phyloP scores from a whole-genome alignment of 371 early-diverging fungal genomes.

The Aphelidium insulamus region DNA sequence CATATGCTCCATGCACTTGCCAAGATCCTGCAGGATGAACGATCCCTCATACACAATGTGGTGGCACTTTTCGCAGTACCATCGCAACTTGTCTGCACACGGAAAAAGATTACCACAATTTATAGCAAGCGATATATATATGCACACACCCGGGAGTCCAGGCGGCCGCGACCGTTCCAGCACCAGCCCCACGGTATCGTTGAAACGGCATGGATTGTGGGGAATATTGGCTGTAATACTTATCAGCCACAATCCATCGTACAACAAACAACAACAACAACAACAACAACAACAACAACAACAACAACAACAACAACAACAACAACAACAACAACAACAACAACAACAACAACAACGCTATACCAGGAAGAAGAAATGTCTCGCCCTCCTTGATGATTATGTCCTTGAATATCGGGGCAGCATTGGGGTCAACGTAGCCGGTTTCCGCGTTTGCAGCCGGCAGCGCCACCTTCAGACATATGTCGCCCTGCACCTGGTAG shows the following conservation, averaged over 20 bases:
- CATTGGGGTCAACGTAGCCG: slow-evolving; percentile 35
- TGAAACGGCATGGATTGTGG: slow-evolving; percentile 81
- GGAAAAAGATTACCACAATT: slow-evolving; percentile 4
- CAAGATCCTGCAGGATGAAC: slow-evolving; percentile 73
- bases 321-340: background rate
- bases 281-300: background rate
- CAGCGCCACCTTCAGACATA: slow-evolving; percentile 58
- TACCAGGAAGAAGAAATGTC: slow-evolving; percentile 83
- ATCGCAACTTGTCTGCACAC: slow-evolving; percentile 45
- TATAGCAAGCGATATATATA: slow-evolving; percentile 1
- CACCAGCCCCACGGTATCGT: slow-evolving; percentile 79
- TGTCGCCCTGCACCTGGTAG: slow-evolving; percentile 74
- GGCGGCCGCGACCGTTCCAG: slow-evolving; percentile 62
- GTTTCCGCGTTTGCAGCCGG: no score
- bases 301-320: slow-evolving; percentile 1
- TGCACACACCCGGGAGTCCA: slow-evolving; percentile 36
- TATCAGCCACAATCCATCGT: no score
- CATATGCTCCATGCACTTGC: no score
- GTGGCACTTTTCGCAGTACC: slow-evolving; percentile 81
- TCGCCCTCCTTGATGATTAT: slow-evolving; percentile 70
- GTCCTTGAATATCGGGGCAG: slow-evolving; percentile 45
- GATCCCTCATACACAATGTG: slow-evolving; percentile 62
- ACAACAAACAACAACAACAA: background rate
- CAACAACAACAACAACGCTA: background rate
- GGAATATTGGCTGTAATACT: slow-evolving; percentile 45